phyloP scores from a whole-genome alignment of 495 filamentous ascomycete genomes.

The Annulohypoxylon moriforme region DNA sequence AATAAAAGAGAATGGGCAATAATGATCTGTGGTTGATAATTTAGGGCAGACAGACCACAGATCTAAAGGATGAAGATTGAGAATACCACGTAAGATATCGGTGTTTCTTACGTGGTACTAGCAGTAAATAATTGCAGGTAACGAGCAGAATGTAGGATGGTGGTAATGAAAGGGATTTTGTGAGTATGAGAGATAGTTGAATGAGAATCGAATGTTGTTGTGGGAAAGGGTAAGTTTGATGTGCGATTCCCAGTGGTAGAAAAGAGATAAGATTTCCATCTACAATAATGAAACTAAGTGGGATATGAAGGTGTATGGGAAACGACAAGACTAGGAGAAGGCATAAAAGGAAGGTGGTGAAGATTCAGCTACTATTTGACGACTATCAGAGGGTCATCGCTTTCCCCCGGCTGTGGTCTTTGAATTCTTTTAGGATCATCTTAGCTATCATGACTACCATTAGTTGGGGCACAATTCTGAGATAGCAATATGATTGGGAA shows the following conservation, averaged over 20 bases:
- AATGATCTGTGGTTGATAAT: neutral
- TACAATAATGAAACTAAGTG: neutral
- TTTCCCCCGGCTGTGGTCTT: neutral
- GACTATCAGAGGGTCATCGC: neutral
- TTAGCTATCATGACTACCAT: neutral
- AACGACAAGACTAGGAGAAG: neutral
- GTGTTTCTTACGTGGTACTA: neutral
- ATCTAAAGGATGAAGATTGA: neutral
- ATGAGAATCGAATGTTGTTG: neutral
- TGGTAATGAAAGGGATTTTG: neutral
- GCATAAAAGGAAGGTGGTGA: neutral
- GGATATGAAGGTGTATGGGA: neutral
- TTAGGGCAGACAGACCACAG: neutral
- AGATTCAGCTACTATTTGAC: neutral
- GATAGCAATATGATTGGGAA: too few relatives aligned
- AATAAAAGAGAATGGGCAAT: neutral
- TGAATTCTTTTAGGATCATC: neutral
- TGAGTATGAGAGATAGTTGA: neutral
- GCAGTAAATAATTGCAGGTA: neutral
- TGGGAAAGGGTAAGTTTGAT: neutral
- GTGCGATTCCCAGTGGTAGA: neutral
- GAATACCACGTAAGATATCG: neutral
- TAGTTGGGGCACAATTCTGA: too few relatives aligned
- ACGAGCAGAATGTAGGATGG: neutral
- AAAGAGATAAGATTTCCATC: neutral